Evolutionary conservation across 2,329 filamentous ascomycete genomes (phyloP), one percentile per base, ranked within the genome.

Genomic region (Trichoderma aggressivum): DNA sequence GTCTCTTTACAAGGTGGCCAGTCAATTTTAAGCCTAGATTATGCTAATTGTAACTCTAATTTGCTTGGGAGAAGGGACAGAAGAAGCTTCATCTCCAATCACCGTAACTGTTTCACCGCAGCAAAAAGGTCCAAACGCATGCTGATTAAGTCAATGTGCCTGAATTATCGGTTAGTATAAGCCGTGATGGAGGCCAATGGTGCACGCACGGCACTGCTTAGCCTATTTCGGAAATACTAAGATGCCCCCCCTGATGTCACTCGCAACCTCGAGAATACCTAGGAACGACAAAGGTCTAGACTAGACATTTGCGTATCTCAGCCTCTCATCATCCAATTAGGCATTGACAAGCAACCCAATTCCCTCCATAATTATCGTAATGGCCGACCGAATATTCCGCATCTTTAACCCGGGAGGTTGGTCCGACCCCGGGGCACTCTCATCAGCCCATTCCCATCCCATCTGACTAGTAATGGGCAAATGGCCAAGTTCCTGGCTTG

Each of bases 351-450:
- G 6, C 26, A 43, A 32, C 8, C 18, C 21, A 60, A n/a, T n/a
- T 50, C 11, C 55, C 55, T 59, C 55, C 53, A 55, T 55, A 65
- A 53, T 36, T 24, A 36, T 39, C 30, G 47, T 53, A 55, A 76
- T 76, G 75, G 47, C 70, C 36, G 73, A 70, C 36, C 61, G 30
- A 50, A 78, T 80, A 32, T 80, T 80, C 32, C 78, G 78, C 24
- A 79, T 80, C 3, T 80, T 80, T n/a, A 80, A 79, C 8, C 79
- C 79, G 7, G 71, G 67, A 18, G 78, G 64, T 67, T 43, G 34
- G 64, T 67, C 34, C 12, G 53, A 67, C 34, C 53, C 18, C 39
- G 39, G 39, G 10, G 14, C 12, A 16, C 16, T 24, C 26, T 58
- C 16, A 30, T 36, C 30, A 36, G 32, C 26, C 26, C 26, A 28